Conservation (phyloP, 176 grass and related monocot genomes). For the Avena sativa region DNA sequence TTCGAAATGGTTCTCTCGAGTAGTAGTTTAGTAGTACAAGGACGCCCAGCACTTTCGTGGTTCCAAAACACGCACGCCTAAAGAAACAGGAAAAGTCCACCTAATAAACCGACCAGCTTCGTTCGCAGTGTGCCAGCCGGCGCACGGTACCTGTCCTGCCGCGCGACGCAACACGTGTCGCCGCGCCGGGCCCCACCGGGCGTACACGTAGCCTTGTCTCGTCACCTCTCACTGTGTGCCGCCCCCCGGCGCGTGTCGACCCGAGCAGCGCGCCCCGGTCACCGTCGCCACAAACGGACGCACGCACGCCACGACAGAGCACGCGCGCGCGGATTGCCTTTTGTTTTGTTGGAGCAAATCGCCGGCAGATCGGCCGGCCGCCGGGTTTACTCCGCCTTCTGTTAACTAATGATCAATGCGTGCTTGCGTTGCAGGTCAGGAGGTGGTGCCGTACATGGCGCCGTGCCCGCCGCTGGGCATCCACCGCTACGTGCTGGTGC, state of each 20-base stretch:
- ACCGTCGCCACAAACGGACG: conserved; percentile 1
- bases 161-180: not conserved
- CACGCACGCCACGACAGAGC: not conserved
- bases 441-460: conserved; percentile 68
- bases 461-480: conserved; percentile 71
- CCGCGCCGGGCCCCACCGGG: not conserved
- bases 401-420: not conserved
- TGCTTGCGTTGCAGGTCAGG: conserved; percentile 47
- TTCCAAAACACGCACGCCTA: too few species aligned
- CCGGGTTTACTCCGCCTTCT: not conserved
- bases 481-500: conserved; percentile 79
- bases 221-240: not conserved
- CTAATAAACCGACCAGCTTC: not conserved
- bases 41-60: too few species aligned
- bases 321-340: not conserved
- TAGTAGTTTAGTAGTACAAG: too few species aligned
- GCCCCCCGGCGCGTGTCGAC: conserved; percentile 34
- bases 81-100: too few species aligned
- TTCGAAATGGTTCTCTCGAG: not conserved
- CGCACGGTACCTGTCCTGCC: conserved; percentile 13
- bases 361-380: not conserved
- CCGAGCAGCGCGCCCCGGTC: not conserved
- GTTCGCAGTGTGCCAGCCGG: not conserved
- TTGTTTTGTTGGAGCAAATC: not conserved
- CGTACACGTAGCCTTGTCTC: not conserved